Evolutionary conservation across 768 basidiomycete species (phyloP).

Genomic region (Boletus vinaceobasis): DNA sequence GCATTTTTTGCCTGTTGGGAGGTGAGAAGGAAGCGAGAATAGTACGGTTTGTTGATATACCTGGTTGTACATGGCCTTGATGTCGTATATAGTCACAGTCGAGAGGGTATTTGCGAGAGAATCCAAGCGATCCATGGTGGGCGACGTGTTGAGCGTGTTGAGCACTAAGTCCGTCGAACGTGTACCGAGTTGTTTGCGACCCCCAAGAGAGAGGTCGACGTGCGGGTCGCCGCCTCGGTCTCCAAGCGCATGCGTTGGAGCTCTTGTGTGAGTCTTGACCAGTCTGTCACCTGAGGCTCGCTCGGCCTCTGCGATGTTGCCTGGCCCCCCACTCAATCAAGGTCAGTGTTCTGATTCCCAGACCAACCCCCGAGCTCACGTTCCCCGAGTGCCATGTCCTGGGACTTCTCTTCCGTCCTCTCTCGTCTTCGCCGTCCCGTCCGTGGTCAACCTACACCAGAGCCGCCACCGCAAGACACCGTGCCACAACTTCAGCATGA

Average conservation of each 20-base stretch:
- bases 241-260: background rate
- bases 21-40: slow-evolving; percentile 4
- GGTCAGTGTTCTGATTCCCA: background rate
- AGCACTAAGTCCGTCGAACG: background rate
- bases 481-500: background rate
- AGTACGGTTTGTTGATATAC: slow-evolving; percentile 34
- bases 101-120: slow-evolving; percentile 72
- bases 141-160: slow-evolving; percentile 12
- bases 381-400: slow-evolving; percentile 15
- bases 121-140: slow-evolving; percentile 76
- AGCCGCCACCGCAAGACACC: slow-evolving; percentile 9
- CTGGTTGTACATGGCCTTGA: slow-evolving; percentile 95
- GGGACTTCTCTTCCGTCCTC: slow-evolving; percentile 30
- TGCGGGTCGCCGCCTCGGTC: background rate
- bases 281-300: slow-evolving; percentile 1
- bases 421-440: slow-evolving; percentile 31
- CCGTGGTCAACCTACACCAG: slow-evolving; percentile 19
- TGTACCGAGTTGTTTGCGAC: slow-evolving; percentile 9
- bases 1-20: slow-evolving; percentile 84
- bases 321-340: background rate
- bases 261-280: background rate
- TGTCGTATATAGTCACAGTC: slow-evolving; percentile 85
- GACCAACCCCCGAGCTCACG: background rate
- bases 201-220: slow-evolving; percentile 25
- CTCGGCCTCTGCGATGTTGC: slow-evolving; percentile 7